phyloP scores from a whole-genome alignment of 257 asterid genomes.

The Cruciata laevipes region DNA sequence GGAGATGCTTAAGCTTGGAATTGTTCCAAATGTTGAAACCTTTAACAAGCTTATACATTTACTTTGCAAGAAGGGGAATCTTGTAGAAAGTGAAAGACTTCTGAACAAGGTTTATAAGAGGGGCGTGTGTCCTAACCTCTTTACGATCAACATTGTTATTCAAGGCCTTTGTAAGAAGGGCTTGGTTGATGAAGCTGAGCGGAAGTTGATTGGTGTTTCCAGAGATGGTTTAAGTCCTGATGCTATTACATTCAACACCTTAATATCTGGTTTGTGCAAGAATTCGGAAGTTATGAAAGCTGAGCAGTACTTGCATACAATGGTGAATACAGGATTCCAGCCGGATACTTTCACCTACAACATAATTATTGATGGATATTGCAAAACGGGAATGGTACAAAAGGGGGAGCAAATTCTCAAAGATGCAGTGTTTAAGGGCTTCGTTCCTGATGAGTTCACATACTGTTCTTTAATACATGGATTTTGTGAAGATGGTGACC shows the following conservation, averaged over 20 bases:
- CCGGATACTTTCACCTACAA: constrained; percentile 84
- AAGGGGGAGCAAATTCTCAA: constrained; percentile 57
- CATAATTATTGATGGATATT: constrained; percentile 69
- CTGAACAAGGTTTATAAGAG: constrained; percentile 70
- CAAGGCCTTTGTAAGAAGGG: constrained; percentile 79
- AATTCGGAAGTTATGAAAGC: constrained; percentile 67
- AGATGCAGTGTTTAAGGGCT: constrained; percentile 67
- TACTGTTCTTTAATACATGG: constrained; percentile 69
- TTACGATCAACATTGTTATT: constrained; percentile 68
- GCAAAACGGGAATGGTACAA: constrained; percentile 57
- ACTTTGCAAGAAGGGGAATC: constrained; percentile 74
- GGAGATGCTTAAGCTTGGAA: constrained; percentile 59
- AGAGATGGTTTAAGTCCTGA: constrained; percentile 59
- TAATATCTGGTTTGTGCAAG: constrained; percentile 80
- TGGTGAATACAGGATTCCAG: constrained; percentile 65
- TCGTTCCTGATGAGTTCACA: constrained; percentile 75
- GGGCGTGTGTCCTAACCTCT: constrained; percentile 69
- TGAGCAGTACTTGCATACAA: constrained; percentile 60
- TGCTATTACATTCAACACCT: constrained; percentile 73
- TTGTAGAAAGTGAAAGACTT: constrained; percentile 60
- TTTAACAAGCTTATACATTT: constrained; percentile 67
- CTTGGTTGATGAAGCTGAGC: constrained; percentile 48
- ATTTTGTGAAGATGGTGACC: constrained; percentile 64
- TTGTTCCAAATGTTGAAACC: constrained; percentile 56
- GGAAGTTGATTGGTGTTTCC: constrained; percentile 43